Evolutionary conservation across 345 rosid species (phyloP).

Genomic region (Acer yangbiense): DNA sequence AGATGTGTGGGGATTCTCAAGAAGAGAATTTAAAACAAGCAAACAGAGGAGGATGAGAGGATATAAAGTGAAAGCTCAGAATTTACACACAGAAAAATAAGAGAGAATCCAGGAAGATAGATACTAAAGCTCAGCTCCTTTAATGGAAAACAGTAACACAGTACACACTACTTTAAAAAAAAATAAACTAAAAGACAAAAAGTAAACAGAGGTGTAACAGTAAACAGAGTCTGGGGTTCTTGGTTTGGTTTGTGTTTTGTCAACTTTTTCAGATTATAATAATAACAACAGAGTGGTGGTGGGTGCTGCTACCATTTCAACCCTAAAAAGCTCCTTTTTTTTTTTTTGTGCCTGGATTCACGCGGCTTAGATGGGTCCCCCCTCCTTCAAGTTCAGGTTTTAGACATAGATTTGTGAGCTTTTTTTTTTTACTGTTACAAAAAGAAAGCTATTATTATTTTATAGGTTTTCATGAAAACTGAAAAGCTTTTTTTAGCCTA

Average conservation of each 20-base stretch:
- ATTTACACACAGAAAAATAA: conserved; percentile 23
- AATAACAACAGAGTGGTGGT: neutral
- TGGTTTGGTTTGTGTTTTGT: neutral
- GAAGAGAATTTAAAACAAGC: neutral
- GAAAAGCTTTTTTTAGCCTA: too few species aligned
- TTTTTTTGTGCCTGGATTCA: too few species aligned
- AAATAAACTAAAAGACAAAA: neutral
- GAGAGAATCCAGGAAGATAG: conserved; percentile 32
- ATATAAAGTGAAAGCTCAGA: conserved; percentile 30
- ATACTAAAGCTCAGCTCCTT: conserved; percentile 20
- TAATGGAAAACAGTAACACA: conserved; percentile 15
- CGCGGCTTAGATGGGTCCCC: too few species aligned
- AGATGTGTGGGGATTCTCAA: conserved; percentile 21
- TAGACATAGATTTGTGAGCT: too few species aligned
- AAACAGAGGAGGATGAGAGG: neutral
- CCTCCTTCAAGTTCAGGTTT: too few species aligned
- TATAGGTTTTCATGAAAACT: too few species aligned
- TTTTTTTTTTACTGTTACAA: too few species aligned
- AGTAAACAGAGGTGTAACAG: neutral
- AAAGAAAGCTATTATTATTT: too few species aligned
- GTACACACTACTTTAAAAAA: neutral
- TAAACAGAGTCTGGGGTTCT: too few species aligned
- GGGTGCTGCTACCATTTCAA: neutral
- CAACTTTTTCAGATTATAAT: conserved; percentile 7
- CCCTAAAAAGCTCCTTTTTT: too few species aligned